A percentile compares a stretch with the other conserved stretches of the same genome.
These are phyloP conservation scores for Sugiyamaella americana DNA, from an alignment of 805 yeast genomes.

Conservation along the genomic window DNA sequence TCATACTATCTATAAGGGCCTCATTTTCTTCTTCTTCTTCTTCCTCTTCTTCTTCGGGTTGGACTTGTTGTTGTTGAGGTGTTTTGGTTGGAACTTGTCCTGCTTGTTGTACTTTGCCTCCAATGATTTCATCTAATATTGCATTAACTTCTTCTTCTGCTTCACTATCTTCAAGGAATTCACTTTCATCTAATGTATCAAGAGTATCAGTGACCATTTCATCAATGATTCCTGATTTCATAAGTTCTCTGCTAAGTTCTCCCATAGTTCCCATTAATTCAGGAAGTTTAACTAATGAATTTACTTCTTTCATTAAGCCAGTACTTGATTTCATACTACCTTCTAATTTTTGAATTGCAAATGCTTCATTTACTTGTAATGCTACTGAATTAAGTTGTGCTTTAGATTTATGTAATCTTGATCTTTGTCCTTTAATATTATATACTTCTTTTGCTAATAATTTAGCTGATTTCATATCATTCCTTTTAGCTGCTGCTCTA, in stretches of 20 bases:
- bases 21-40: conserved; percentile 57
- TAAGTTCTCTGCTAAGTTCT: conserved; percentile 77
- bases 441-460: conserved; percentile 78
- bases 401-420: conserved; percentile 67
- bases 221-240: conserved; percentile 62
- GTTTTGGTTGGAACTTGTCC: conserved; percentile 36
- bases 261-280: conserved; percentile 77
- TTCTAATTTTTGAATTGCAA: conserved; percentile 75
- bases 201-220: conserved; percentile 93
- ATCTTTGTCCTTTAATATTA: conserved; percentile 64
- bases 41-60: conserved; percentile 21
- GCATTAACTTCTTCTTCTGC: conserved; percentile 36
- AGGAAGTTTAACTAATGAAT: conserved; percentile 69
- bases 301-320: conserved; percentile 82
- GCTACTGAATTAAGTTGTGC: conserved; percentile 82
- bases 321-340: conserved; percentile 76
- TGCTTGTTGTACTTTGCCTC: conserved; percentile 50
- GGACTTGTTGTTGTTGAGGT: conserved; percentile 22
- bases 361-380: conserved; percentile 88
- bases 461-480: conserved; percentile 68
- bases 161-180: conserved; percentile 38
- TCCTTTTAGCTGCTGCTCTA: conserved; percentile 65
- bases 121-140: conserved; percentile 36
- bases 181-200: conserved; percentile 61
- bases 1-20: conserved; percentile 74